A percentile compares a stretch with the other conserved stretches of the same genome.
Evolutionary conservation across 139 green algal genomes (phyloP).

Genomic region (Volvox reticuliferus): DNA sequence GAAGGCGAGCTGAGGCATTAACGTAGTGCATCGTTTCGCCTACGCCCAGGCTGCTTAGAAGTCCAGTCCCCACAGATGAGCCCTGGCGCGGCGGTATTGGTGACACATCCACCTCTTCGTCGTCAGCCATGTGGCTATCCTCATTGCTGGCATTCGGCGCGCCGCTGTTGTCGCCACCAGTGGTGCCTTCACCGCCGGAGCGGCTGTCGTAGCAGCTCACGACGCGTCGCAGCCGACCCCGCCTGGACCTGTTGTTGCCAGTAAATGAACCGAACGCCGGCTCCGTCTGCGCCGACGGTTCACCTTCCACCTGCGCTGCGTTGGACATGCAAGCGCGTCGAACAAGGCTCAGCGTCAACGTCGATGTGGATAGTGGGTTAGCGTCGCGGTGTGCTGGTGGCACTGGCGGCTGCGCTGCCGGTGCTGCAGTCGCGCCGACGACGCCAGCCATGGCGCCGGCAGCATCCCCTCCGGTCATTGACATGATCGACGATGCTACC

Average conservation of each 20-base stretch:
- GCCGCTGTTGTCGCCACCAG: not conserved
- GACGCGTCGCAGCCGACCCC: not conserved
- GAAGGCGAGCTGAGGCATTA: not conserved
- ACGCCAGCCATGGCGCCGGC: not conserved
- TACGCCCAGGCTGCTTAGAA: conserved; percentile 8
- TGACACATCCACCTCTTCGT: not conserved
- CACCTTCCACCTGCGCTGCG: not conserved
- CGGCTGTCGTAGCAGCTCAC: conserved; percentile 13
- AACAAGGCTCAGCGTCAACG: not conserved
- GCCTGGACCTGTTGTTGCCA: not conserved
- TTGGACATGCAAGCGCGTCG: not conserved
- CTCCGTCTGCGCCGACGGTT: not conserved
- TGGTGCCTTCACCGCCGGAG: not conserved
- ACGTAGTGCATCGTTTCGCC: not conserved
- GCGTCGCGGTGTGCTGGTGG: not conserved
- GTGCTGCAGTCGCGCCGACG: not conserved
- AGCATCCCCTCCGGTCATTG: not conserved
- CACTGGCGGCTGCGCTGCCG: not conserved
- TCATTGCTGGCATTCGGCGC: not conserved
- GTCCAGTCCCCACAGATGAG: not conserved
- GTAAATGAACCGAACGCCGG: not conserved
- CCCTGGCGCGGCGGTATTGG: not conserved
- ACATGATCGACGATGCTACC: not conserved
- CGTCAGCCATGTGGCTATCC: not conserved
- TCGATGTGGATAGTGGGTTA: conserved; percentile 1